Evolutionary conservation across 495 filamentous ascomycete genomes (phyloP).

Genomic region (Aspergillus conjunctus): DNA sequence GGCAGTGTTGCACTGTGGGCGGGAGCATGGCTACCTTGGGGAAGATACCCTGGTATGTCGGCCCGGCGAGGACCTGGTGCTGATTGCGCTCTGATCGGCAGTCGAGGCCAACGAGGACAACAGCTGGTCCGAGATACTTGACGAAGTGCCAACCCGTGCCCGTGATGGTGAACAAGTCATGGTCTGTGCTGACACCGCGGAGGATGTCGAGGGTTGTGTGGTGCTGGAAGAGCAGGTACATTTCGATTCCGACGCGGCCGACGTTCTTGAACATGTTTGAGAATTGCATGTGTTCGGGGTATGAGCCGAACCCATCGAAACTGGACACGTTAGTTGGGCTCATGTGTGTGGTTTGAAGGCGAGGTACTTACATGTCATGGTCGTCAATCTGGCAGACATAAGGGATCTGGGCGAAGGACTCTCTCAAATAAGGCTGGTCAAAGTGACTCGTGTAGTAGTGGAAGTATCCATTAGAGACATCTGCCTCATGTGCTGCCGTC

Average conservation of each 20-base stretch:
- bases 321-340: constrained; percentile 47
- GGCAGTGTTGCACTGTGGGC: constrained; percentile 88
- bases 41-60: constrained; percentile 96
- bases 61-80: constrained; percentile 89
- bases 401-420: constrained; percentile 96
- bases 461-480: constrained; percentile 94
- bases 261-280: constrained; percentile 98
- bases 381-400: constrained; percentile 92
- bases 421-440: constrained; percentile 88
- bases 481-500: constrained; percentile 93
- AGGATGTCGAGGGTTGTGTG: constrained; percentile 95
- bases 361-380: constrained; percentile 88
- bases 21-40: constrained; percentile 94
- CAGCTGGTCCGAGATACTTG: constrained; percentile 90
- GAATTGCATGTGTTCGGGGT: constrained; percentile 97
- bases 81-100: constrained; percentile 89
- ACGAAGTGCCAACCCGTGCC: constrained; percentile 97
- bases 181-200: constrained; percentile 79
- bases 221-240: constrained; percentile 99
- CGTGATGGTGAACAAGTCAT: constrained; percentile 94
- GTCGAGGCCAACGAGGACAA: constrained; percentile 87
- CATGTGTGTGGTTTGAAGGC: background rate
- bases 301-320: constrained; percentile 97
- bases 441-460: constrained; percentile 98
- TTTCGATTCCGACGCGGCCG: constrained; percentile 93